These are phyloP conservation scores for Malassezia vespertilionis DNA, from an alignment of 1,284 basidiomycete species.

Conservation along the genomic window DNA sequence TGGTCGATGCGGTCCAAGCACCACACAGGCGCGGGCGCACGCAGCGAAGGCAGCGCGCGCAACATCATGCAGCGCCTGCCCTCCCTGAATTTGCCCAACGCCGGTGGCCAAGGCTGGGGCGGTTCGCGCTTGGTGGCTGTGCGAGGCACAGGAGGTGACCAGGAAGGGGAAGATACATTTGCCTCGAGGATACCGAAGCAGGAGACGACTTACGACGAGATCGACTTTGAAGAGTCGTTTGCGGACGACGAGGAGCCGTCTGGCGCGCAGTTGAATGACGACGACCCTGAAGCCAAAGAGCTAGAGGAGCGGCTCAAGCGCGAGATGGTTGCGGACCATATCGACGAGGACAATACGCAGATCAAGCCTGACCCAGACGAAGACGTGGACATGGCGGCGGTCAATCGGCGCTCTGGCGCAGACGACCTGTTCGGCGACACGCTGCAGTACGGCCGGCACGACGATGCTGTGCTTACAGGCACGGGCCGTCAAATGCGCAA, in stretches of 20 bases:
- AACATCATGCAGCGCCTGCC: no score
- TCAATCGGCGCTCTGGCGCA: constrained; percentile 20
- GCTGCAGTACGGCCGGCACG: constrained; percentile 12
- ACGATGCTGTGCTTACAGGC: constrained; percentile 36
- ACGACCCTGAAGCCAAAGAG: constrained; percentile 41
- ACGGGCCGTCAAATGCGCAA: constrained; percentile 46
- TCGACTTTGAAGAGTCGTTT: constrained; percentile 44
- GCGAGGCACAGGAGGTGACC: constrained; percentile 16
- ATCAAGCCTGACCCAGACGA: constrained; percentile 19
- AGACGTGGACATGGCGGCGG: constrained; percentile 21
- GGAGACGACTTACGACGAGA: constrained; percentile 34
- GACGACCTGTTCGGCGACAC: constrained; percentile 21
- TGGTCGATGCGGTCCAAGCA: constrained; percentile 26
- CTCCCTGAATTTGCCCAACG: no score
- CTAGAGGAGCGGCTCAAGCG: constrained; percentile 43
- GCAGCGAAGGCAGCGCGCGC: neutral
- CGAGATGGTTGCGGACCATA: constrained; percentile 43
- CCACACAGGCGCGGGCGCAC: constrained; percentile 12
- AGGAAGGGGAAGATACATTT: constrained; percentile 24
- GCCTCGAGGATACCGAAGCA: constrained; percentile 13
- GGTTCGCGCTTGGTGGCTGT: constrained; percentile 13
- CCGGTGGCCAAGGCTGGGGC: constrained; percentile 13
- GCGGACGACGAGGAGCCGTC: constrained; percentile 42
- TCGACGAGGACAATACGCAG: constrained; percentile 21
- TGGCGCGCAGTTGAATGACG: constrained; percentile 25